These are phyloP conservation scores for Lathyrus aphaca DNA, from an alignment of 306 rosid genomes.

Conservation along the genomic window DNA sequence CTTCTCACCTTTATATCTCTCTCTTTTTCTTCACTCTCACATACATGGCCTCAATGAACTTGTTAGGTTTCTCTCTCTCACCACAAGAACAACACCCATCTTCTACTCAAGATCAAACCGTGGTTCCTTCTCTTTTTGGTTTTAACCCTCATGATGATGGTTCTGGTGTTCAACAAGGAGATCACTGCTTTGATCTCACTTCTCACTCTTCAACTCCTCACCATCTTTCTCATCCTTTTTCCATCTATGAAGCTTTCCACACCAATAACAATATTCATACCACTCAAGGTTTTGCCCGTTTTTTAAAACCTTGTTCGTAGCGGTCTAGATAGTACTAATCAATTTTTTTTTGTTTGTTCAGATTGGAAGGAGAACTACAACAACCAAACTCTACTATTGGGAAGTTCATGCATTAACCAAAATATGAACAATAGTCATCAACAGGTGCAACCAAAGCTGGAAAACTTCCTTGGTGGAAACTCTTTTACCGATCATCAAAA, in stretches of 20 bases:
- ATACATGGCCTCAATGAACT: slow-evolving; percentile 73
- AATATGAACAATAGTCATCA: slow-evolving; percentile 52
- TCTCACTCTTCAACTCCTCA: slow-evolving; percentile 13
- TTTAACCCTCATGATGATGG: slow-evolving; percentile 59
- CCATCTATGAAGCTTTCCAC: slow-evolving; percentile 59
- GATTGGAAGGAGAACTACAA: slow-evolving; percentile 81
- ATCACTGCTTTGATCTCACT: slow-evolving; percentile 66
- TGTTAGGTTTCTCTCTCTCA: slow-evolving; percentile 91
- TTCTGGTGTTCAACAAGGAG: slow-evolving; percentile 40
- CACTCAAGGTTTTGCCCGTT: slow-evolving; percentile 37
- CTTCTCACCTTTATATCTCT: slow-evolving; percentile 14
- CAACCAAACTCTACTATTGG: slow-evolving; percentile 45
- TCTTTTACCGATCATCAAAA: slow-evolving; percentile 57
- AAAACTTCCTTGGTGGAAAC: slow-evolving; percentile 84
- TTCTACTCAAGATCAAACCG: slow-evolving; percentile 43
- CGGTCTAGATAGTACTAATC: background rate
- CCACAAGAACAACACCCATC: slow-evolving; percentile 70
- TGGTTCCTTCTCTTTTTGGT: slow-evolving; percentile 46
- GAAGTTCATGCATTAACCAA: slow-evolving; percentile 51
- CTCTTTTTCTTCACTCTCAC: background rate
- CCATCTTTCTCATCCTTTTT: slow-evolving; percentile 63
- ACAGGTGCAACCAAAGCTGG: slow-evolving; percentile 67
- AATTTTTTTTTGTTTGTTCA: slow-evolving; percentile 1
- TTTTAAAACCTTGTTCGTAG: no score
- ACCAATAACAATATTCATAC: slow-evolving; percentile 39